These are phyloP conservation scores for Hydnum rufescens DNA, from an alignment of 768 basidiomycete genomes.

Conservation along the genomic window DNA sequence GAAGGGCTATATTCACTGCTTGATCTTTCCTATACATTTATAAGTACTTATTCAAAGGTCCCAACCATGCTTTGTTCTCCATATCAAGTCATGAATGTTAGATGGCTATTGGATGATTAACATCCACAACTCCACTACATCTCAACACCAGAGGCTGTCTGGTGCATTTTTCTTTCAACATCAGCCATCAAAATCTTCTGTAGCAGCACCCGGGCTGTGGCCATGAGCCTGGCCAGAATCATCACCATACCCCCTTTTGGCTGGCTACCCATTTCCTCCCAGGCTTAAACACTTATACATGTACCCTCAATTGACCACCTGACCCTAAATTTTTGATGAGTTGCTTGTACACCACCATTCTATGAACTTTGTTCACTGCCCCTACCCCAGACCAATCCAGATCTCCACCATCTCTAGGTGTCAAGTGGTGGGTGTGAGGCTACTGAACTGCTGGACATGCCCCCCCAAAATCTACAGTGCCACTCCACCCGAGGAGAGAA, in stretches of 20 bases:
- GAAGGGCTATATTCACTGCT: conserved; percentile 4
- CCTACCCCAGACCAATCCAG: not conserved
- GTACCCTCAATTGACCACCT: conserved; percentile 1
- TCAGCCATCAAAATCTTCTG: not conserved
- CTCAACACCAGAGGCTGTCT: conserved; percentile 7
- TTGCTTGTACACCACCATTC: not conserved
- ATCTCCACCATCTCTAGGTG: not conserved
- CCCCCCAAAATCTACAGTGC: not conserved
- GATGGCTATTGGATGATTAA: conserved; percentile 8
- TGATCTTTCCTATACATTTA: conserved; percentile 9
- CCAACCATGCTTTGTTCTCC: not conserved
- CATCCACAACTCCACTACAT: conserved; percentile 7
- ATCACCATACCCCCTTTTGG: not conserved
- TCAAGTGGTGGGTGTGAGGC: not conserved
- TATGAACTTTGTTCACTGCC: not conserved
- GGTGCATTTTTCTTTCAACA: conserved; percentile 8
- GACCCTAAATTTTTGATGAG: not conserved
- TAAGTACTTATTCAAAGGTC: conserved; percentile 13
- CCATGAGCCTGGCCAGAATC: conserved; percentile 1
- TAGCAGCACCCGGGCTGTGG: conserved; percentile 3
- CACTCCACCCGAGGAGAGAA: not conserved
- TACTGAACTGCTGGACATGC: not conserved
- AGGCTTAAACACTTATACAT: not conserved
- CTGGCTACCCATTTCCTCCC: not conserved
- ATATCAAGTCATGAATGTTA: not conserved